Base-by-base conservation (phyloP, 2,329 filamentous ascomycete genomes). In the Myriangium duriaei region DNA sequence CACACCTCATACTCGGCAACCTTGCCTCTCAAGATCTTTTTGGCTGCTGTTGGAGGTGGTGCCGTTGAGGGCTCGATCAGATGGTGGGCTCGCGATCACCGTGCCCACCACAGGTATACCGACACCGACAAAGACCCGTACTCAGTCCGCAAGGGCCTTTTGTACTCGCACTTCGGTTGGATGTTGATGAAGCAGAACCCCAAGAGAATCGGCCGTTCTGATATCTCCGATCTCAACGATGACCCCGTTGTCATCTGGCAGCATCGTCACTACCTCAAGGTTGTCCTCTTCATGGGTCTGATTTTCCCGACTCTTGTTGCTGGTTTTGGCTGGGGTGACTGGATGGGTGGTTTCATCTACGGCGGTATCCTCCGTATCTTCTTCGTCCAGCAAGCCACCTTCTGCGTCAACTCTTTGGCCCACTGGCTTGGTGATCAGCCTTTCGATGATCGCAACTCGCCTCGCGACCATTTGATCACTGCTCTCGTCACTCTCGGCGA, bases 161-260 rank as follows among this genome's bases (percentile, higher is more conserved):
- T 85, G 49, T 88, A 87, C 72, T 85, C 74, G 37, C 80, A 85
- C 65, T 67, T 92, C 41, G 84, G 84, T 52, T 92, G 84, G 84
- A 91, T 92, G 82, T 63, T 92, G 54, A 77, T 92, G 72, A 88
- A 88, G 71, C 84, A 92, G 67, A 88, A 92, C 67, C 82, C 83
- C 47, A 88, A 88, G 72, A 73, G 80, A 45, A 83, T 85, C 52
- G 85, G 85, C 53, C 81, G 84, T 45, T 87, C 82, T 60, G 84
- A 92, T 51, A 91, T 92, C 54, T 79, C 80, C 51, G 85, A 92
- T 54, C 67, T 92, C 49, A 91, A 91, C 65, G 81, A 88, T 58
- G 83, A 91, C 54, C 69, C 79, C 34, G 74, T 92, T 42, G 84
- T 92, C 30, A 73, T 87, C 50, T 91, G 79, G 79, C 84, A 92